These are phyloP conservation scores for Trichosporon sp. DNA, from an alignment of 1,284 basidiomycete genomes.

Conservation along the genomic window DNA sequence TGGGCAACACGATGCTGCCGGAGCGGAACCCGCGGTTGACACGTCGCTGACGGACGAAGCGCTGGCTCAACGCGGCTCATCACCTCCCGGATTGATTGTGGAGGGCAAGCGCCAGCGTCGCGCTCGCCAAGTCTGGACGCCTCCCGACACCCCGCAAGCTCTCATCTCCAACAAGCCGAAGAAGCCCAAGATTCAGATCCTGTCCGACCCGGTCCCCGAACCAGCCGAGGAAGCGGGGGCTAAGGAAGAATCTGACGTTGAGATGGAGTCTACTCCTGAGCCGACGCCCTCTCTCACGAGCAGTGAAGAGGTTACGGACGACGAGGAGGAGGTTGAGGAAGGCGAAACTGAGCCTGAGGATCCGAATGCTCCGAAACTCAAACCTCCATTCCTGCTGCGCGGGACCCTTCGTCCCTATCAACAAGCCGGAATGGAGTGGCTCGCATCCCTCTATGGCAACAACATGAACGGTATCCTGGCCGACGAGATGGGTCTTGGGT, in stretches of 20 bases:
- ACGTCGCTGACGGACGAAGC: slow-evolving; percentile 46
- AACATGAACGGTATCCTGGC: slow-evolving; percentile 81
- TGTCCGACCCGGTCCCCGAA: slow-evolving; percentile 30
- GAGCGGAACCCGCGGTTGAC: slow-evolving; percentile 28
- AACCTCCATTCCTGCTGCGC: slow-evolving; percentile 77
- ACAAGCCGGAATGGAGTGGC: slow-evolving; percentile 91
- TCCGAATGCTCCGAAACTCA: slow-evolving; percentile 66
- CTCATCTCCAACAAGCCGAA: slow-evolving; percentile 32
- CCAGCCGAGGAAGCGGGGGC: slow-evolving; percentile 33
- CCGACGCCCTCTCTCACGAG: slow-evolving; percentile 18
- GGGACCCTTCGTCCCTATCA: slow-evolving; percentile 92
- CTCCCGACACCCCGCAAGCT: slow-evolving; percentile 40
- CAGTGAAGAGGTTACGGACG: slow-evolving; percentile 30
- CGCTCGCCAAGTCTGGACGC: slow-evolving; percentile 46
- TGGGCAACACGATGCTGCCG: neutral
- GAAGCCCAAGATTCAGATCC: slow-evolving; percentile 36
- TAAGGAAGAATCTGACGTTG: slow-evolving; percentile 25
- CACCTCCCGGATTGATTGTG: slow-evolving; percentile 37
- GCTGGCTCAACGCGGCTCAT: slow-evolving; percentile 30
- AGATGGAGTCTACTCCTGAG: slow-evolving; percentile 26
- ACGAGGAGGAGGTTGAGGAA: slow-evolving; percentile 37
- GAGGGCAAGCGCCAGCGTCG: slow-evolving; percentile 48
- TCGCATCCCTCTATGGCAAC: slow-evolving; percentile 82
- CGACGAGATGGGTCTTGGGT: slow-evolving; percentile 91
- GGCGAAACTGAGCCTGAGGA: slow-evolving; percentile 53